Conservation (phyloP, 2,329 filamentous ascomycete genomes). For the Diaporthe caulivora region DNA sequence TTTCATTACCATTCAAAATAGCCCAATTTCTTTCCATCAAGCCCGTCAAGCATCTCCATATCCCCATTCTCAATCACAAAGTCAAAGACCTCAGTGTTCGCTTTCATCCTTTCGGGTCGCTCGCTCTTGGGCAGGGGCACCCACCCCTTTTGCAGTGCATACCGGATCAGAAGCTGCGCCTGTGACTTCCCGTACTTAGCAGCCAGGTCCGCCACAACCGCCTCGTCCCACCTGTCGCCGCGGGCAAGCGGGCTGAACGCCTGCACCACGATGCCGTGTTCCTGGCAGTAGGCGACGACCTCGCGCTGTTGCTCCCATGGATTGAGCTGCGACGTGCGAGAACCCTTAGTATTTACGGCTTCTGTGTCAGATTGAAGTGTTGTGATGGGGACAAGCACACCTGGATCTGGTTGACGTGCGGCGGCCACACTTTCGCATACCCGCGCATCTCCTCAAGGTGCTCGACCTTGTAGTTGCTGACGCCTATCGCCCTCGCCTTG, state of each 20-base stretch:
- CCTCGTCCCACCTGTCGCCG: conserved; percentile 72
- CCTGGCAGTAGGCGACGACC: conserved; percentile 66
- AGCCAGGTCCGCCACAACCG: conserved; percentile 67
- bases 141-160: conserved; percentile 78
- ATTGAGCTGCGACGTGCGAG: conserved; percentile 58
- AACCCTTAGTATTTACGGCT: rapidly evolving
- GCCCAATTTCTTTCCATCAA: conserved; percentile 1
- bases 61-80: conserved; percentile 70
- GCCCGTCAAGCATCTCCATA: conserved; percentile 55
- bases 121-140: conserved; percentile 77
- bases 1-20: not conserved
- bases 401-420: conserved; percentile 33
- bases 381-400: not conserved
- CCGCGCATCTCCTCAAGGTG: conserved; percentile 26
- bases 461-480: conserved; percentile 31
- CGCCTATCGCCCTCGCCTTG: conserved; percentile 7
- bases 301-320: conserved; percentile 75
- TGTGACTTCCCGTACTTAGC: conserved; percentile 70
- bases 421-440: conserved; percentile 31
- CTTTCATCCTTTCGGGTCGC: conserved; percentile 67
- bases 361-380: not conserved
- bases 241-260: conserved; percentile 68
- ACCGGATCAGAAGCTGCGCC: conserved; percentile 77
- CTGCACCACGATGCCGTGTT: conserved; percentile 64
- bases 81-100: conserved; percentile 71